These are phyloP conservation scores for Cutaneotrichosporon sp. DNA, from an alignment of 1,284 basidiomycete species.

Conservation along the genomic window DNA sequence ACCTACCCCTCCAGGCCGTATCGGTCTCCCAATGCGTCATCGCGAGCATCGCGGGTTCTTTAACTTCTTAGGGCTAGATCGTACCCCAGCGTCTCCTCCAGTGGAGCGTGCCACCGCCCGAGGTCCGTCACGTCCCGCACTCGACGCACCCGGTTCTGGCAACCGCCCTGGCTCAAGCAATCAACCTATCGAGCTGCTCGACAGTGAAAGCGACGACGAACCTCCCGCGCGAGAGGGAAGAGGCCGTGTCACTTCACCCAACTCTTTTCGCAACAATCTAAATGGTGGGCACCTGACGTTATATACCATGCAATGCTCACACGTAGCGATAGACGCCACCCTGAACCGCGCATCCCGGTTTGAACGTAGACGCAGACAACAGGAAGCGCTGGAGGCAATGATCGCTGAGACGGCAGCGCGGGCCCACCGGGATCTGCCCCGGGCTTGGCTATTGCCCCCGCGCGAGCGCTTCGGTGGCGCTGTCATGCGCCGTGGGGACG, in stretches of 20 bases:
- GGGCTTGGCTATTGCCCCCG: no score
- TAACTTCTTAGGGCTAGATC: no score
- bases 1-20: no score
- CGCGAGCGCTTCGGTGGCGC: slow-evolving; percentile 12
- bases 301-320: no score
- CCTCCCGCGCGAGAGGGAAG: background rate
- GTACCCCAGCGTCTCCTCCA: no score
- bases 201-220: background rate
- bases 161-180: no score
- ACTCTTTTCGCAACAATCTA: background rate
- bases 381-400: background rate
- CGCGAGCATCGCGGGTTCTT: no score
- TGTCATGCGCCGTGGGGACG: slow-evolving; percentile 19
- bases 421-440: no score
- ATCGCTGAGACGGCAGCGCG: background rate
- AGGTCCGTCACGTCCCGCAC: no score
- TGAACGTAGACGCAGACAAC: background rate
- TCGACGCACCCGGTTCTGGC: no score
- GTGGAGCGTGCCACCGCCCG: no score
- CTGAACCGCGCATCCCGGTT: background rate
- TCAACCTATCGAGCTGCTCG: background rate
- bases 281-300: background rate
- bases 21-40: no score
- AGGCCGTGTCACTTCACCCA: background rate
- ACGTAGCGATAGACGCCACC: background rate